A percentile compares a stretch with the other conserved stretches of the same genome.
Evolutionary conservation across 2,329 filamentous ascomycete species (phyloP).

Genomic region (Monosporascus sp.): DNA sequence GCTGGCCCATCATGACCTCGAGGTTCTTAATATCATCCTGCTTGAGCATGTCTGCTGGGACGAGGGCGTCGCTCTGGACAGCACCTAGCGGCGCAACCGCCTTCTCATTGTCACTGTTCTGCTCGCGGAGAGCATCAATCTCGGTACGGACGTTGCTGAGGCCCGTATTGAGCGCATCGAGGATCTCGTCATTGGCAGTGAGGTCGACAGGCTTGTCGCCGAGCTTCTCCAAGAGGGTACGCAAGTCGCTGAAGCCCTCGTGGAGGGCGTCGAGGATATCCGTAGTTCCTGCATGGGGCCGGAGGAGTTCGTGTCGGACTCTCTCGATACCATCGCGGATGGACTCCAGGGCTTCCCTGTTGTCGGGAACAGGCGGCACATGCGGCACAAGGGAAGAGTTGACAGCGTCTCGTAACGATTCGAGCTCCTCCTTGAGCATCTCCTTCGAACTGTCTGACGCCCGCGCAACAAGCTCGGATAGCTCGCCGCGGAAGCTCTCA

Average conservation of each 20-base stretch:
- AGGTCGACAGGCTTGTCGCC: conserved; percentile 75
- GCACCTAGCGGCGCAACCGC: conserved; percentile 41
- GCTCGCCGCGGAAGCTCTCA: conserved; percentile 61
- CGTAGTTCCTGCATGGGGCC: conserved; percentile 64
- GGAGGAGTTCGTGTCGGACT: conserved; percentile 69
- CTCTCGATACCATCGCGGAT: conserved; percentile 68
- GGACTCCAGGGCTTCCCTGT: conserved; percentile 65
- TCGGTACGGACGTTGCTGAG: conserved; percentile 70
- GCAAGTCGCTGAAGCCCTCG: conserved; percentile 75
- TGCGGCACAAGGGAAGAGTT: conserved; percentile 61
- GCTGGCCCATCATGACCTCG: conserved; percentile 74
- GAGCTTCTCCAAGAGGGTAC: conserved; percentile 70
- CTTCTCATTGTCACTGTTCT: conserved; percentile 22
- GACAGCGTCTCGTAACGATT: conserved; percentile 72
- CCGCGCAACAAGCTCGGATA: conserved; percentile 54
- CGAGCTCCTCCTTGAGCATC: conserved; percentile 75
- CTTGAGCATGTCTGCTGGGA: conserved; percentile 49
- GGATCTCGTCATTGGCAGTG: conserved; percentile 81
- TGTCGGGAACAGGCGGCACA: conserved; percentile 38
- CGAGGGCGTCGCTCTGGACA: conserved; percentile 43
- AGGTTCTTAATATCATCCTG: conserved; percentile 78
- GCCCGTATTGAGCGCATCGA: conserved; percentile 81
- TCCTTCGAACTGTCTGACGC: conserved; percentile 51
- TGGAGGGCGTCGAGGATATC: conserved; percentile 87
- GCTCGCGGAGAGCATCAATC: conserved; percentile 69